Percentiles rank a stretch among this genome's conserved stretches.
phyloP scores from a whole-genome alignment of 2,329 filamentous ascomycete genomes.

The Diaporthe ampelina region DNA sequence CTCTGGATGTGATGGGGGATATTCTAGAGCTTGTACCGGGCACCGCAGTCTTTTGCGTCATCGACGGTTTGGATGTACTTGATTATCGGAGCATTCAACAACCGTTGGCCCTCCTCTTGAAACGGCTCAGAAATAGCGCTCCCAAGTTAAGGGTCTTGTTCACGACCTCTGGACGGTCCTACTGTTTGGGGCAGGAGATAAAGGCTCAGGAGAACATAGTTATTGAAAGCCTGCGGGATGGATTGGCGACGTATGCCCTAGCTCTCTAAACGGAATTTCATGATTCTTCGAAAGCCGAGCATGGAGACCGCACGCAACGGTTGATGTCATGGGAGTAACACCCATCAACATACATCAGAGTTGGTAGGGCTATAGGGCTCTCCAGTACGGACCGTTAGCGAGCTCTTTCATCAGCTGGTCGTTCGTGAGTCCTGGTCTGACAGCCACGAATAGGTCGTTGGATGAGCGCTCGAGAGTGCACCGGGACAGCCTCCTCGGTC shows the following conservation, averaged over 20 bases:
- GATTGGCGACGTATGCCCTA: neutral
- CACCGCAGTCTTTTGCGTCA: slow-evolving; percentile 10
- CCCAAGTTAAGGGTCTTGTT: slow-evolving; percentile 12
- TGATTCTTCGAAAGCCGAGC: too few relatives aligned
- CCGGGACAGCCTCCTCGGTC: too few relatives aligned
- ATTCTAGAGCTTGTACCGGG: neutral
- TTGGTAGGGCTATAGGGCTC: too few relatives aligned
- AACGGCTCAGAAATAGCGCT: neutral
- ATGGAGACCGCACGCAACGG: too few relatives aligned
- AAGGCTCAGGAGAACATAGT: neutral
- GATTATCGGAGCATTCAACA: neutral
- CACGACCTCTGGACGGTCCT: slow-evolving; percentile 17
- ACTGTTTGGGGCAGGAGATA: slow-evolving; percentile 35
- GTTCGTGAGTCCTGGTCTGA: too few relatives aligned
- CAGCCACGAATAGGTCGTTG: too few relatives aligned
- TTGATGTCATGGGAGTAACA: too few relatives aligned
- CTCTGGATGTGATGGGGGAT: slow-evolving; percentile 7
- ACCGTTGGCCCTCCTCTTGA: neutral
- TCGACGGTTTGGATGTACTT: slow-evolving; percentile 27
- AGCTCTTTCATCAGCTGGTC: too few relatives aligned
- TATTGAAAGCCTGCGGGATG: neutral
- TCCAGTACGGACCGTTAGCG: too few relatives aligned
- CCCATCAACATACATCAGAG: too few relatives aligned
- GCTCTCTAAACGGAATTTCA: neutral
- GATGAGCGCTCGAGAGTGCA: too few relatives aligned